Base-by-base conservation (phyloP, 495 filamentous ascomycete species). In the Penicillium ucsense region DNA sequence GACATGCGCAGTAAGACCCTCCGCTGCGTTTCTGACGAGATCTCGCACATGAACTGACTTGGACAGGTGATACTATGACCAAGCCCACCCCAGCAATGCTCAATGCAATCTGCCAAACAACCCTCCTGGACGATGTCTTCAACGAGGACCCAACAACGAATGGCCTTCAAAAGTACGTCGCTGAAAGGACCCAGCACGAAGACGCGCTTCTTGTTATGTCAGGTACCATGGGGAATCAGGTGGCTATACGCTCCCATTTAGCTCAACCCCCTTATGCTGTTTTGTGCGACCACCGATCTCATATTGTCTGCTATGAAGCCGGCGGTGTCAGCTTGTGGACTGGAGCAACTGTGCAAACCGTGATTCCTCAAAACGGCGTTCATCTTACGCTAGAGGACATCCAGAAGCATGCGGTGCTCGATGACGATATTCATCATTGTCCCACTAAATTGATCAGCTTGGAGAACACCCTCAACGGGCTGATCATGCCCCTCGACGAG, bases 31-130 rank as follows among this genome's bases (percentile, higher is more conserved):
- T 2, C 4, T 67, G 28, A 66, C 28, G 39, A 43, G 33, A 36
- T 9, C 11, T 9, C 53, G 32, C 47, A 43, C n/a, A 51, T 5
- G 4, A 8, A 3, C 3, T 0, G 2, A 6, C 8, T 38, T n/a
- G 27, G 20, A 20, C 35, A 72, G 68, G 66, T 64, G 90, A 97
- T 59, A 86, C 84, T 28, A 78, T 90, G 68, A 97, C 91, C 6
- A 89, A 88, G 1, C 90, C 91, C 2, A 94, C 88, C 3, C 47
- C 35, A 44, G 77, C 82, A 8, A 95, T 95, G 90, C 82, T 95
- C 10, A 64, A 73, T 35, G 76, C 80, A 8, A 82, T 83, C 50
- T 63, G 66, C 43, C 59, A 69, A 36, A 76, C 74, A 5, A 79
- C 78, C 5, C 67, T 89, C 36, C 66, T 84, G 31, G 90, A 96